Conservation (phyloP, 73 alveolate genomes). For the Durusdinium trenchii region DNA sequence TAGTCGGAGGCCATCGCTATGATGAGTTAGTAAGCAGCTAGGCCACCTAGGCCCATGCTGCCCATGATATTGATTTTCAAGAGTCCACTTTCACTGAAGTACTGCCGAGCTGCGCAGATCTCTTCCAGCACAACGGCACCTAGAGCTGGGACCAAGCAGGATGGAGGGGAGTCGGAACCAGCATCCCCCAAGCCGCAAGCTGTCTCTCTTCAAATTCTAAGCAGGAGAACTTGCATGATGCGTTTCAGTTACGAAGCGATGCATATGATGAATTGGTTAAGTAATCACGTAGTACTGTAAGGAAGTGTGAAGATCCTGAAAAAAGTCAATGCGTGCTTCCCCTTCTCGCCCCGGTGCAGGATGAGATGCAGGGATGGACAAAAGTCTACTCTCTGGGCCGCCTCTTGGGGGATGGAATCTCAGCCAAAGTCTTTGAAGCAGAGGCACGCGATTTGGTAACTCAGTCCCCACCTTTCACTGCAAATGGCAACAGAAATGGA, state of each 20-base stretch:
- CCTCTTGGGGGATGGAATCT: constrained; percentile 93
- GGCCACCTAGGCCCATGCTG: neutral
- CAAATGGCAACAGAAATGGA: too few relatives aligned
- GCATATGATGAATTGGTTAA: too few relatives aligned
- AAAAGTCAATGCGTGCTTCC: neutral
- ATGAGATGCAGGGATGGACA: constrained; percentile 24
- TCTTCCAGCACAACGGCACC: constrained; percentile 37
- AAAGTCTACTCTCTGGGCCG: constrained; percentile 56
- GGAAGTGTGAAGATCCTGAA: neutral
- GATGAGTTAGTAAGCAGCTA: neutral
- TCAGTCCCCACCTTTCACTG: too few relatives aligned
- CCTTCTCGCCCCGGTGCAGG: neutral
- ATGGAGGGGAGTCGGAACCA: neutral
- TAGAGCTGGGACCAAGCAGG: neutral
- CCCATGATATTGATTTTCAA: neutral
- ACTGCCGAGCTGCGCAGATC: neutral
- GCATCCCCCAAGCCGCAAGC: too few relatives aligned
- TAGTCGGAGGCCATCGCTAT: neutral
- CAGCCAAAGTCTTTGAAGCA: constrained; percentile 89
- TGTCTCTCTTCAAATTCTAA: too few relatives aligned
- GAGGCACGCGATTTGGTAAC: constrained; percentile 53
- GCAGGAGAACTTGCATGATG: too few relatives aligned
- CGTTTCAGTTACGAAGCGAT: too few relatives aligned
- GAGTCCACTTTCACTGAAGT: neutral
- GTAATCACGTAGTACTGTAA: too few relatives aligned